Evolutionary conservation across 257 asterid species (phyloP), one percentile per base, ranked within the genome.

Genomic region (Ocimum tenuiflorum): DNA sequence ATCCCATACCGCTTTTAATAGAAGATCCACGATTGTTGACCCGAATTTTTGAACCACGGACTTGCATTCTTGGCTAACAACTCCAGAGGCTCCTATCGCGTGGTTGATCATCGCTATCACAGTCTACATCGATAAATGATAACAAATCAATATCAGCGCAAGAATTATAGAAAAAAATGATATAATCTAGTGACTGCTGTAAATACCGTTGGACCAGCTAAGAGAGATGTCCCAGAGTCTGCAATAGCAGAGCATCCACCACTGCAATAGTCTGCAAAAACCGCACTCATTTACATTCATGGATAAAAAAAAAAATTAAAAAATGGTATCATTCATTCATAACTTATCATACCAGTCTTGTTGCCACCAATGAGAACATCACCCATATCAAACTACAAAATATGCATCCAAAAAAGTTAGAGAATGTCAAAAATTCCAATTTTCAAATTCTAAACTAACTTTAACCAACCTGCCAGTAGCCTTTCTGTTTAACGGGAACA

Each of bases 161-260:
- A 27, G 31, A 27, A 27, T 27, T 27, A 2, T 27, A 27, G 36
- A 31, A 31, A 31, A 7, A 31, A 31, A 31, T 27, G n/a, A n/a
- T n/a, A n/a, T n/a, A n/a, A 24, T 24, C 31, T 24, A 24, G 31
- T 24, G 31, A 4, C 31, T 31, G 7, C 36, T 2, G 6, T 31
- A 38, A 77, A 90, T 83, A 94, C 99, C 74, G 89, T 71, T 52
- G 99, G 99, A 38, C 99, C 99, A 8, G 99, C 92, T 51, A 94
- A 35, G 50, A 94, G 96, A 51, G 99, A 94, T 31, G 99, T 94
- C 67, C 99, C 99, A 10, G 99, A 90, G 75, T 94, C 99, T 11
- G 97, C 97, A 73, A 94, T 94, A 12, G 97, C 99, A 17, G 95
- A 76, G 79, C 99, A 94, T 74, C 96, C 95, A 49, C 73, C 73